Evolutionary conservation across 192 early-diverging fungal genomes (phyloP).

Genomic region (Coemansia aciculifera): DNA sequence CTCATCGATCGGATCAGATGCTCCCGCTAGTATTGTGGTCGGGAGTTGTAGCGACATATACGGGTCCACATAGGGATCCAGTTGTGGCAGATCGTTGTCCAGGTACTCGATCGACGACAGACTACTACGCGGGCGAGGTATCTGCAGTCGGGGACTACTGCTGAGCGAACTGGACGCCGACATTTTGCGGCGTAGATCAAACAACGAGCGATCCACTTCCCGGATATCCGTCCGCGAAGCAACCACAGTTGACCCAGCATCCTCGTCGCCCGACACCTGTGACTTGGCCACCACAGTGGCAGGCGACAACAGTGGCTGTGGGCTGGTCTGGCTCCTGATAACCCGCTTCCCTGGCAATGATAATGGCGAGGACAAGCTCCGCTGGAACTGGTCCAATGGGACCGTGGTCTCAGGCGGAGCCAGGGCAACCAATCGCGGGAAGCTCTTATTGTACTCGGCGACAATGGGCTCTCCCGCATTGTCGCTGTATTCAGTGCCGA

Average conservation of each 20-base stretch:
- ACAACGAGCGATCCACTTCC: neutral
- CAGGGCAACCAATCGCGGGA: constrained; percentile 13
- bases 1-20: neutral
- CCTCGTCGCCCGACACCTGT: constrained; percentile 1
- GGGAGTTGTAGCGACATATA: constrained; percentile 22
- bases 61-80: constrained; percentile 34
- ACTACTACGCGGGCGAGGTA: neutral
- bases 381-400: constrained; percentile 1
- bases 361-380: neutral
- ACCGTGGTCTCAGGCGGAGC: constrained; percentile 22
- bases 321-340: neutral
- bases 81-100: constrained; percentile 1
- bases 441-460: neutral
- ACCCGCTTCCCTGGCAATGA: neutral
- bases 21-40: neutral
- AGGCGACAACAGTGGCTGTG: neutral
- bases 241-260: constrained; percentile 13
- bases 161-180: neutral
- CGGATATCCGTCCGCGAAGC: neutral
- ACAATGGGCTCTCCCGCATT: constrained; percentile 3
- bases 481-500: constrained; percentile 9
- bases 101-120: constrained; percentile 14
- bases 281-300: neutral
- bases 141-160: neutral
- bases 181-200: neutral